phyloP scores from a whole-genome alignment of 2,329 filamentous ascomycete species.

The Botryotinia globosa region DNA sequence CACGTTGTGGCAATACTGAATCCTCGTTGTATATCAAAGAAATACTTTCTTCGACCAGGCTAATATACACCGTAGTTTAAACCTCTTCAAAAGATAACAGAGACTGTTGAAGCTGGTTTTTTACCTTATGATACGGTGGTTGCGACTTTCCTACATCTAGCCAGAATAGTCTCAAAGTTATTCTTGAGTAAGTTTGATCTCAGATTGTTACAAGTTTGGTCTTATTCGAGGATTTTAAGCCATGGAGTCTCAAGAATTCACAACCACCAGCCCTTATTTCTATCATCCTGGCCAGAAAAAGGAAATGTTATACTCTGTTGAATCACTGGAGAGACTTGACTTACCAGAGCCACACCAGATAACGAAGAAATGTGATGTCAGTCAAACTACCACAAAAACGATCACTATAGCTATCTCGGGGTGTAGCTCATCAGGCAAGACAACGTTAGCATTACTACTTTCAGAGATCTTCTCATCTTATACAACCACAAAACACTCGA shows the following conservation, averaged over 20 bases:
- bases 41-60: background rate
- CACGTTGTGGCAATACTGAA: background rate
- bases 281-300: background rate
- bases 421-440: constrained; percentile 14
- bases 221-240: background rate
- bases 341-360: background rate
- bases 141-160: background rate
- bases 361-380: background rate
- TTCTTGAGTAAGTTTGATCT: background rate
- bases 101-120: background rate
- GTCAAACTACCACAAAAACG: background rate
- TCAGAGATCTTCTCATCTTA: background rate
- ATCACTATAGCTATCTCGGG: constrained; percentile 11
- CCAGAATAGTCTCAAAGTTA: too few species aligned
- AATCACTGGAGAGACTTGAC: background rate
- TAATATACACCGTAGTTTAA: background rate
- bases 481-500: background rate
- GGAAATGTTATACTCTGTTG: background rate
- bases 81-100: background rate
- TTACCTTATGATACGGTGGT: background rate
- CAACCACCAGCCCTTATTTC: background rate
- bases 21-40: background rate
- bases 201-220: too few species aligned
- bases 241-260: background rate
- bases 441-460: constrained; percentile 12